Percentiles rank a stretch among this genome's conserved stretches.
Evolutionary conservation across 805 yeast genomes (phyloP).

Genomic region (Candida succiphila): DNA sequence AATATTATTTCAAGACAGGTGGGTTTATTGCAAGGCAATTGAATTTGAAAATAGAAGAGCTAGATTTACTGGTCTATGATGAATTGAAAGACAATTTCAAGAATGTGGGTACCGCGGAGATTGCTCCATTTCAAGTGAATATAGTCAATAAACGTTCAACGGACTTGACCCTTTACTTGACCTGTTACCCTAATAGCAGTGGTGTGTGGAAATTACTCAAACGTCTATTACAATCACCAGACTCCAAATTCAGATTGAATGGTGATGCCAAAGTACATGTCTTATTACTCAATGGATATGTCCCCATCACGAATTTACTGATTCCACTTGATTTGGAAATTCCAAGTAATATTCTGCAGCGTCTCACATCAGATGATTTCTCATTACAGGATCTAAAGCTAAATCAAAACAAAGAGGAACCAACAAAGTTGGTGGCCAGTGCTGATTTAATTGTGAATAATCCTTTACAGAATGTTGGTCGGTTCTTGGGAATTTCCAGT

Average conservation of each 20-base stretch:
- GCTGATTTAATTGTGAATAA: not conserved
- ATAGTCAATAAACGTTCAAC: constrained; percentile 19
- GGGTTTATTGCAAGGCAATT: constrained; percentile 20
- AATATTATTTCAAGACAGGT: constrained; percentile 20
- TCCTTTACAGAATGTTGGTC: not conserved
- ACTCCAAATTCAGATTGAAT: constrained; percentile 19
- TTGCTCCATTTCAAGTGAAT: constrained; percentile 23
- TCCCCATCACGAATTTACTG: constrained; percentile 21
- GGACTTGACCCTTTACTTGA: constrained; percentile 17
- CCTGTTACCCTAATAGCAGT: constrained; percentile 22
- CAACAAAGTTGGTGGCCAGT: not conserved
- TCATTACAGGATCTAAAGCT: constrained; percentile 15
- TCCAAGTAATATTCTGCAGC: constrained; percentile 12
- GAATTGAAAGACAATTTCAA: constrained; percentile 11
- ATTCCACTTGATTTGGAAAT: constrained; percentile 22
- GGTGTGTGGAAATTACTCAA: constrained; percentile 24
- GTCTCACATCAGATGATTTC: constrained; percentile 10
- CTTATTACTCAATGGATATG: constrained; percentile 20
- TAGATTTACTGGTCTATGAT: constrained; percentile 20
- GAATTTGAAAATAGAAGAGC: constrained; percentile 18
- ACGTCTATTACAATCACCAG: constrained; percentile 20
- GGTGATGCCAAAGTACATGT: constrained; percentile 25
- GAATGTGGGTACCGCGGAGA: constrained; percentile 21
- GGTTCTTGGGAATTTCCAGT: not conserved
- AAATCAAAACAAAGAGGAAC: constrained; percentile 4